Percentiles rank a stretch among this genome's conserved stretches.
Evolutionary conservation across 306 rosid genomes (phyloP).

Genomic region (Casuarina cunninghamiana): DNA sequence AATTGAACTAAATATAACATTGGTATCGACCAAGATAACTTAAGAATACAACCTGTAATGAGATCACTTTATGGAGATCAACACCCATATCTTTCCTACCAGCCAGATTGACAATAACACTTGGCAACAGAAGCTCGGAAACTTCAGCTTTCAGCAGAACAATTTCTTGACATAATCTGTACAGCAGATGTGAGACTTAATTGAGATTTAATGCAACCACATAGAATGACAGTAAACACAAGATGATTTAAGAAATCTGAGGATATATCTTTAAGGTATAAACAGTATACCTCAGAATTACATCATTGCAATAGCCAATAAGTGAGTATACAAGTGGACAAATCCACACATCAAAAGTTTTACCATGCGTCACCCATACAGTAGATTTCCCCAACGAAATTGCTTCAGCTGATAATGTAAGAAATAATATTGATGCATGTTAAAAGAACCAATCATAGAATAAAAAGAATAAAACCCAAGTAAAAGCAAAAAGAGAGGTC

Average conservation of each 20-base stretch:
- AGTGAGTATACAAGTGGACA: slow-evolving; percentile 78
- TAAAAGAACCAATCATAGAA: slow-evolving; percentile 8
- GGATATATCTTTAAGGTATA: slow-evolving; percentile 11
- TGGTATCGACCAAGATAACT: neutral
- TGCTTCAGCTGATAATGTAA: slow-evolving; percentile 58
- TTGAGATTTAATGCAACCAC: neutral
- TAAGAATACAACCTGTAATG: slow-evolving; percentile 55
- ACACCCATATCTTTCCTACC: slow-evolving; percentile 70
- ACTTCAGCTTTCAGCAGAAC: slow-evolving; percentile 73
- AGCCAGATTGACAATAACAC: slow-evolving; percentile 72
- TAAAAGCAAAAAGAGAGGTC: slow-evolving; percentile 6
- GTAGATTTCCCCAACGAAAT: slow-evolving; percentile 58
- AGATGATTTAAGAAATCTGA: neutral
- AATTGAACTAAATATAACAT: neutral
- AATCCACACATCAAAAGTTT: slow-evolving; percentile 81
- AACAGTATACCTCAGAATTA: slow-evolving; percentile 63
- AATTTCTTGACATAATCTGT: slow-evolving; percentile 90
- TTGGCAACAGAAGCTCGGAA: slow-evolving; percentile 84
- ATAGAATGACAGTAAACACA: neutral
- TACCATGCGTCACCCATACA: slow-evolving; percentile 68
- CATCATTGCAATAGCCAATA: slow-evolving; percentile 68
- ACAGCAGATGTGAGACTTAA: slow-evolving; percentile 21
- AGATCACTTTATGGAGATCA: slow-evolving; percentile 64
- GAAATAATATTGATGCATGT: slow-evolving; percentile 17
- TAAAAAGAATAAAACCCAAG: slow-evolving; percentile 5